These are phyloP conservation scores for Pythium diclinum DNA, from an alignment of 352 stramenopile species.

Conservation along the genomic window DNA sequence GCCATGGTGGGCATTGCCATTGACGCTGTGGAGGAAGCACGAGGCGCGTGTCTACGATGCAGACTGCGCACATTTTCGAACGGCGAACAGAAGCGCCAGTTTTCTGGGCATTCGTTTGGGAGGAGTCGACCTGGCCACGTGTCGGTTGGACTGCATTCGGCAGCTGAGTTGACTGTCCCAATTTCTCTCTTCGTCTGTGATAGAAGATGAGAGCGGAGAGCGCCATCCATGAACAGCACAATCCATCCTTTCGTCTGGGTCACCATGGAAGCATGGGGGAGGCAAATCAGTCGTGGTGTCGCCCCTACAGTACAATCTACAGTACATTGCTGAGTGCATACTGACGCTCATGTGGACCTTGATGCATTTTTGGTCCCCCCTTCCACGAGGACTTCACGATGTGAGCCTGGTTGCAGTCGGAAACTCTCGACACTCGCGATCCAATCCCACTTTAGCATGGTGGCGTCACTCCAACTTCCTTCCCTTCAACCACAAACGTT, in stretches of 20 bases:
- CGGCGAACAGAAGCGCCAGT: background rate
- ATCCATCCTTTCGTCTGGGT: background rate
- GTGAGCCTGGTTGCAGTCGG: background rate
- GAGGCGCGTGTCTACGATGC: no score
- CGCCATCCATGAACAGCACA: background rate
- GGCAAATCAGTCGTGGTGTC: background rate
- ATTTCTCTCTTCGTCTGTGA: background rate
- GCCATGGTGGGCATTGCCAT: no score
- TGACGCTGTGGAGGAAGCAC: no score
- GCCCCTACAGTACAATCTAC: background rate
- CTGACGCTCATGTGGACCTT: background rate
- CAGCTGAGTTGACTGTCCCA: constrained; percentile 5
- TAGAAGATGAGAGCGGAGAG: background rate
- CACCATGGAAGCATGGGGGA: background rate
- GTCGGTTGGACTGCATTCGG: background rate
- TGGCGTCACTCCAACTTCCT: constrained; percentile 17
- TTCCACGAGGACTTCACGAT: background rate
- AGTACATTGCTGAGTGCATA: background rate
- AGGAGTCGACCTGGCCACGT: background rate
- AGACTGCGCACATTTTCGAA: background rate
- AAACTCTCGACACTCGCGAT: constrained; percentile 16
- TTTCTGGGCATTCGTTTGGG: background rate
- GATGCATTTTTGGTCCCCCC: background rate
- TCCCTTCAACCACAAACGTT: constrained; percentile 11
- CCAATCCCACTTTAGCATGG: constrained; percentile 3